Evolutionary conservation across 2,329 filamentous ascomycete genomes (phyloP).

Genomic region (Xylaria sp.): DNA sequence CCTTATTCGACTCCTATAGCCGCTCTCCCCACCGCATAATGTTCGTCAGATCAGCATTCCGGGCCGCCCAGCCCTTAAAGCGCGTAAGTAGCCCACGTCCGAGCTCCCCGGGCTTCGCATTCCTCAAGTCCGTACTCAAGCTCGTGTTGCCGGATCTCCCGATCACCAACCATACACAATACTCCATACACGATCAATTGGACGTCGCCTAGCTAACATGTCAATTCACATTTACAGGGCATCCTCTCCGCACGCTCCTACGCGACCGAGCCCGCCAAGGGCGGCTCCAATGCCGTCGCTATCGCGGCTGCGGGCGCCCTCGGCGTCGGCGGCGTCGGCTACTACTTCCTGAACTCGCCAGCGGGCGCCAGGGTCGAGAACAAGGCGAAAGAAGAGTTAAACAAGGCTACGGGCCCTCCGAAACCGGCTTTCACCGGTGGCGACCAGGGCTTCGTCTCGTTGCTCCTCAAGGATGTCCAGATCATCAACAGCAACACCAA

Average conservation of each 20-base stretch:
- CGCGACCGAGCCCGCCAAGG: constrained; percentile 67
- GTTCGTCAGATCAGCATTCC: constrained; percentile 63
- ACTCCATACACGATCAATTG: neutral
- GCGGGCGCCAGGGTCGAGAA: constrained; percentile 62
- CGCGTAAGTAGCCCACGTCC: constrained; percentile 51
- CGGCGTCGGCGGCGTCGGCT: constrained; percentile 61
- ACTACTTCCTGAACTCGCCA: constrained; percentile 61
- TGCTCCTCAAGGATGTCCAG: constrained; percentile 81
- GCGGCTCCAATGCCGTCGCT: constrained; percentile 63
- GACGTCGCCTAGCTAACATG: constrained; percentile 23
- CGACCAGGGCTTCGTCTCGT: constrained; percentile 85
- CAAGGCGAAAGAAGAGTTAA: constrained; percentile 52
- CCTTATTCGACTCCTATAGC: neutral
- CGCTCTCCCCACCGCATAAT: constrained; percentile 48
- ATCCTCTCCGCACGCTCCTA: constrained; percentile 55
- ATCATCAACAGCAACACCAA: constrained; percentile 94
- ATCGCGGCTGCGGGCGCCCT: constrained; percentile 66
- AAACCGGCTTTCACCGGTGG: constrained; percentile 74
- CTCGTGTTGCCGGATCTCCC: constrained; percentile 12
- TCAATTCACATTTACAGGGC: constrained; percentile 25
- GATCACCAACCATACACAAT: neutral
- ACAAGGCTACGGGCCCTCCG: constrained; percentile 43
- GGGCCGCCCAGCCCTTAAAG: constrained; percentile 60
- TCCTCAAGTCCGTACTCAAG: neutral
- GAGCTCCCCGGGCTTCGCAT: constrained; percentile 6